These are phyloP conservation scores for Geotrichum europaeum DNA, from an alignment of 1,139 yeast genomes.

Conservation along the genomic window DNA sequence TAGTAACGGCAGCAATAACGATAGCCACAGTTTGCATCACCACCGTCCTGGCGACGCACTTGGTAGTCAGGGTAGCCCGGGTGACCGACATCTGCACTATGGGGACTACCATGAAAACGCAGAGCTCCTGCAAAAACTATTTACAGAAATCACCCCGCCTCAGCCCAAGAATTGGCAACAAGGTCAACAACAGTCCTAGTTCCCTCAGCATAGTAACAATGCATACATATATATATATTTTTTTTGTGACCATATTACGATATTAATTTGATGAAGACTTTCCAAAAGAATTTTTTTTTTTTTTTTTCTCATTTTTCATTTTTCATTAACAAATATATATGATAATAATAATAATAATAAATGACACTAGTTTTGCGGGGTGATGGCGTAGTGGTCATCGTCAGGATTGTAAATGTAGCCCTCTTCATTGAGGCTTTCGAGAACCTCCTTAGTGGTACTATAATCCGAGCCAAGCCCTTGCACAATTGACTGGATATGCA, in stretches of 20 bases:
- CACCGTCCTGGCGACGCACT: neutral
- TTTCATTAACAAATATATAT: neutral
- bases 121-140: neutral
- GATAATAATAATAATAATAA: neutral
- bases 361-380: constrained; percentile 1
- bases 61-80: neutral
- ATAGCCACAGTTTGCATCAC: neutral
- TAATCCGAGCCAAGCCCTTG: constrained; percentile 2
- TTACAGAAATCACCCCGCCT: neutral
- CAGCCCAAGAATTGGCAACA: neutral
- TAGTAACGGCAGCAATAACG: neutral
- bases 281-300: neutral
- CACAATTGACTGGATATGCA: constrained; percentile 9
- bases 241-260: no score
- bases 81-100: neutral
- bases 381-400: constrained; percentile 11
- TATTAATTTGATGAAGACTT: no score
- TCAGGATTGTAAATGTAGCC: constrained; percentile 9
- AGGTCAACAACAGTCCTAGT: neutral
- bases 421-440: neutral
- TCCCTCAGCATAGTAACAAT: neutral
- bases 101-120: neutral
- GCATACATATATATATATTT: neutral
- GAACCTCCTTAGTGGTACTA: neutral
- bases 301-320: neutral